phyloP scores from a whole-genome alignment of 176 grass and related monocot genomes.

The Poa pratensis region DNA sequence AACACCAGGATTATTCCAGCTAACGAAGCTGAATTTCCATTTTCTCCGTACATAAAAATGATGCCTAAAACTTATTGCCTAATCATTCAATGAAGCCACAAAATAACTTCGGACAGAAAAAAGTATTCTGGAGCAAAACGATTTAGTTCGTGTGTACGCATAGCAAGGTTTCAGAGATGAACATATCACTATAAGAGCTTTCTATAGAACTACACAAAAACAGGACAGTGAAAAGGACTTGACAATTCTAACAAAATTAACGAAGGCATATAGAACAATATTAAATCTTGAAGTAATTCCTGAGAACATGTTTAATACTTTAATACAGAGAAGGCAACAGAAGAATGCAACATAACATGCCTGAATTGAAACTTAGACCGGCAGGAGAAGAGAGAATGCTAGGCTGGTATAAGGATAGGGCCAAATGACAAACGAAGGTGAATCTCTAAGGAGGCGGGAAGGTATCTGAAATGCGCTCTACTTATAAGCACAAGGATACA shows the following conservation, averaged over 20 bases:
- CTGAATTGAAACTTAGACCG: background rate
- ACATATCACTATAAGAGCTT: background rate
- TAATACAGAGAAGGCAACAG: background rate
- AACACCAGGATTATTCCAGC: background rate
- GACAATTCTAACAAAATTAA: background rate
- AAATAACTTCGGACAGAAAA: background rate
- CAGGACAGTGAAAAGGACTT: no score
- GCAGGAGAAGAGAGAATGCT: slow-evolving; percentile 7
- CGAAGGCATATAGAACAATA: background rate
- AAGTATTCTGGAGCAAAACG: background rate
- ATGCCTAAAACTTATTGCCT: background rate
- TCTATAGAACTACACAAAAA: background rate
- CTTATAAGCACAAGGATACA: slow-evolving; percentile 14
- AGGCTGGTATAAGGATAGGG: slow-evolving; percentile 18
- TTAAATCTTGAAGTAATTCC: background rate
- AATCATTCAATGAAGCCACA: background rate
- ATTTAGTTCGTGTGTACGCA: background rate
- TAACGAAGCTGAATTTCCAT: background rate
- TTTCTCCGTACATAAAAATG: background rate
- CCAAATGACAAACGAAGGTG: slow-evolving; percentile 30
- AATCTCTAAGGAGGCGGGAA: background rate
- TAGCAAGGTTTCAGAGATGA: slow-evolving; percentile 10
- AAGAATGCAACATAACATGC: slow-evolving; percentile 31
- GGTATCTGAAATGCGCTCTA: slow-evolving; percentile 16
- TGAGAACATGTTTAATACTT: background rate